Evolutionary conservation across 2,329 filamentous ascomycete genomes (phyloP), one percentile per base, ranked within the genome.

Genomic region (Scedosporium dehoogii): DNA sequence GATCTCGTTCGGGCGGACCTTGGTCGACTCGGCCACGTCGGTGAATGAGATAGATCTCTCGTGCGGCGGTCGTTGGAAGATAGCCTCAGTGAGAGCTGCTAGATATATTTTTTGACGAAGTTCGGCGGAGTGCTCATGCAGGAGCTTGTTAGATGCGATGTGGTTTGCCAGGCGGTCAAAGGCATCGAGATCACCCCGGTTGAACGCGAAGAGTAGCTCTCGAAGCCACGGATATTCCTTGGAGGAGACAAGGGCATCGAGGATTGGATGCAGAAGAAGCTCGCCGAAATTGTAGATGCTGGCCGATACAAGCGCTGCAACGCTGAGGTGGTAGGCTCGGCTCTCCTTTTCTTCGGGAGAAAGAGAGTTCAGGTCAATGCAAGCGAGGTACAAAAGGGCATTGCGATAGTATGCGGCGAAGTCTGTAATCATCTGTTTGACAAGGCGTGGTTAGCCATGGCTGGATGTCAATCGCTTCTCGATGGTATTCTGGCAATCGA

Each of bases 221-320:
- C 92, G 90, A 66, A 99, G 84, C 94, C 94, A 99, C 60, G 86
- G 81, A 73, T 96, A 85, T 51, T 87, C 83, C 25, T 88, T 87
- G 69, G 87, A 85, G 70, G 81, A 81, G 25, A 73, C 72, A 60
- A 99, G 85, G 21, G 89, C 88, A 72, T 96, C 90, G 66, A 99
- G 87, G 71, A 99, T 96, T 3, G 94, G 94, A 74, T 99, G 94
- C 68, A 99, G 85, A 38, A 99, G 85, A n/a, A 99, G 87, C 80
- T 99, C 94, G 74, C 94, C 94, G 70, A 99, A 99, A 81, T 99
- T 99, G 85, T 99, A 97, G 78, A 97, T 99, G 70, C 86, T 91
- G 71, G 93, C 90, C 59, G 92, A 97, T 46, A 97, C 90, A 7
- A 99, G 83, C 9, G 94, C 94, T 29, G 94, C 92, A 61, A 97